A percentile compares a stretch with the other conserved stretches of the same genome.
Evolutionary conservation across 306 rosid genomes (phyloP).

Genomic region (Cyclanthera cordifolia): DNA sequence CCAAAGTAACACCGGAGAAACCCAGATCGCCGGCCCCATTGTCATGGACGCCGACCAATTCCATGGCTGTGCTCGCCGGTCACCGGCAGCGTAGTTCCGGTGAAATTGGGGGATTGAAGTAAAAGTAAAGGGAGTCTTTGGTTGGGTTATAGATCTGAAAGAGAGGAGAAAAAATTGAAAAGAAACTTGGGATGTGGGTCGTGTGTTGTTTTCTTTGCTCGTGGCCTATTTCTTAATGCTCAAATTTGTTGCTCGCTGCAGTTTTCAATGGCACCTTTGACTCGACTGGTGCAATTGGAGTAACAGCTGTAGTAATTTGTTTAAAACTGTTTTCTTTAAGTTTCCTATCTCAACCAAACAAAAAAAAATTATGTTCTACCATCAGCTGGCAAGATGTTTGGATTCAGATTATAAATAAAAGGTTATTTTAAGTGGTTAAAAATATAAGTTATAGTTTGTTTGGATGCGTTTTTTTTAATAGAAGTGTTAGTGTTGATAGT

Average conservation of each 20-base stretch:
- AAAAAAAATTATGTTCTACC: too few species aligned
- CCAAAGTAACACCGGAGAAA: constrained; percentile 51
- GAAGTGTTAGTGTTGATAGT: too few species aligned
- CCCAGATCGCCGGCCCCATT: constrained; percentile 57
- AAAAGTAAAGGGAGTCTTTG: neutral
- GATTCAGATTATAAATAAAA: too few species aligned
- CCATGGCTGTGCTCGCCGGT: constrained; percentile 27
- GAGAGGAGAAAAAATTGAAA: neutral
- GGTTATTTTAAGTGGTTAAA: too few species aligned
- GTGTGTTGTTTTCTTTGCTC: neutral
- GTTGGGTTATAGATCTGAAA: neutral
- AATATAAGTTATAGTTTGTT: too few species aligned
- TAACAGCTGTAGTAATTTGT: neutral
- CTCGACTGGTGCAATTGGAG: neutral
- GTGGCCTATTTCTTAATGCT: neutral
- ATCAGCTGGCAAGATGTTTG: too few species aligned
- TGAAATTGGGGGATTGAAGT: too few species aligned
- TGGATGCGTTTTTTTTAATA: too few species aligned
- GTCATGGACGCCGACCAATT: constrained; percentile 37
- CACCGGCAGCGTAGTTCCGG: neutral
- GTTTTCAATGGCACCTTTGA: neutral
- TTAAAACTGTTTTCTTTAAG: too few species aligned
- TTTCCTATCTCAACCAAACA: too few species aligned
- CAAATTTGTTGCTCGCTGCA: neutral
- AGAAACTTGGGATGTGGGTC: neutral